Evolutionary conservation across 345 rosid species (phyloP), one percentile per base, ranked within the genome.

Genomic region (Euphorbia peplus): DNA sequence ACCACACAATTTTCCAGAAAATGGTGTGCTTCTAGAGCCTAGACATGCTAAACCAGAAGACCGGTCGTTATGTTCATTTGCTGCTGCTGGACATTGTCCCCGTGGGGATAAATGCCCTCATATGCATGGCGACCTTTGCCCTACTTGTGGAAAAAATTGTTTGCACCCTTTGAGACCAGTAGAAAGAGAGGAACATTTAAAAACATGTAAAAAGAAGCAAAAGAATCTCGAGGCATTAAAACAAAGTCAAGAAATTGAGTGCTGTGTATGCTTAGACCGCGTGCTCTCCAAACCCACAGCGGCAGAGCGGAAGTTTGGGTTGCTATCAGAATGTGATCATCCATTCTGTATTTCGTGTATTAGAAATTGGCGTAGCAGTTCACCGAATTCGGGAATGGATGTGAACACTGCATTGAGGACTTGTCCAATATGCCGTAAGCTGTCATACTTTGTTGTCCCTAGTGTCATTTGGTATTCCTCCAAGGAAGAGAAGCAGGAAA

Each of bases 271-370:
- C 74, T 62, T 87, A 75, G 97, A 91, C 55, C 89, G 90, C 61
- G 87, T 91, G 30, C 86, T 91, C 46, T 86, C 88, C 1, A 91
- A 91, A 68, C 56, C 93, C 3, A 75, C 89, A 19, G 87, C 88
- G 55, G 89, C 83, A 72, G 91, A 80, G 70, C 77, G 92, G 48
- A 81, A 90, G 85, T 91, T 95, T 66, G 98, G 99, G 47, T 68
- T 91, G 75, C 83, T 95, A 21, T 88, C 98, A 10, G 99, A 95
- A 75, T 91, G 99, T 60, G 93, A 95, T 83, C 99, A 95, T 85
- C 95, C 99, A 41, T 95, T 95, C 73, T 95, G 99, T 71, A 84
- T 91, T 59, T 86, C 87, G 3, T 91, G 97, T 63, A 91, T 91
- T 69, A 83, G 97, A 72, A 91, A 91, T 64, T 91, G 96, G 96